These are phyloP conservation scores for Parafenestella ontariensis DNA, from an alignment of 2,329 filamentous ascomycete genomes.

Conservation along the genomic window DNA sequence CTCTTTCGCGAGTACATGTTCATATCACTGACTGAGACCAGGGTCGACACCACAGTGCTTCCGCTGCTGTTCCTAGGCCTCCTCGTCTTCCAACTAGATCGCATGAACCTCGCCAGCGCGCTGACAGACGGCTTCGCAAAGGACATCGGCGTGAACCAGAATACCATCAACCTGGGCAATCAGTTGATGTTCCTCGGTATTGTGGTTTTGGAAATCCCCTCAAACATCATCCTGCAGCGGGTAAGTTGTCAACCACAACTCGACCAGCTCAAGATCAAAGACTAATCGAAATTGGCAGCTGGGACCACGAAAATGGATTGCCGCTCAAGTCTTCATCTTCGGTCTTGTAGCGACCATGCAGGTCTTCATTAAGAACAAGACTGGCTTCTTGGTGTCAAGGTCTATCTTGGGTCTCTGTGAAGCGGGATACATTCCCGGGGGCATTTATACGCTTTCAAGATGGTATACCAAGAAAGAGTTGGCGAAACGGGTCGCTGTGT, in stretches of 20 bases:
- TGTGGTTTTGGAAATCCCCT: slow-evolving; percentile 60
- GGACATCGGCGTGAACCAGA: slow-evolving; percentile 53
- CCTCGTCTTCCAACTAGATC: slow-evolving; percentile 60
- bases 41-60: slow-evolving; percentile 57
- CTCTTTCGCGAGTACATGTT: too few relatives aligned
- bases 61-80: slow-evolving; percentile 59
- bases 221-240: slow-evolving; percentile 55
- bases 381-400: slow-evolving; percentile 56
- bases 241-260: slow-evolving; percentile 7
- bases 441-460: slow-evolving; percentile 60
- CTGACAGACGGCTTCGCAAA: slow-evolving; percentile 58
- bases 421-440: slow-evolving; percentile 61
- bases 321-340: slow-evolving; percentile 58
- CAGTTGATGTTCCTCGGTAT: slow-evolving; percentile 62
- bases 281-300: slow-evolving; percentile 12
- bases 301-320: slow-evolving; percentile 55
- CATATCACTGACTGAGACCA: slow-evolving; percentile 20
- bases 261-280: background rate
- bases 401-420: slow-evolving; percentile 58
- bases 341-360: slow-evolving; percentile 57
- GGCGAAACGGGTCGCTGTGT: slow-evolving; percentile 57
- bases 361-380: slow-evolving; percentile 38
- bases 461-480: slow-evolving; percentile 60
- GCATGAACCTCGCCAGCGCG: slow-evolving; percentile 61
- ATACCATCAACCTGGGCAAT: slow-evolving; percentile 61